These are phyloP conservation scores for Penicillium crustosum DNA, from an alignment of 2,329 filamentous ascomycete species.

Conservation along the genomic window DNA sequence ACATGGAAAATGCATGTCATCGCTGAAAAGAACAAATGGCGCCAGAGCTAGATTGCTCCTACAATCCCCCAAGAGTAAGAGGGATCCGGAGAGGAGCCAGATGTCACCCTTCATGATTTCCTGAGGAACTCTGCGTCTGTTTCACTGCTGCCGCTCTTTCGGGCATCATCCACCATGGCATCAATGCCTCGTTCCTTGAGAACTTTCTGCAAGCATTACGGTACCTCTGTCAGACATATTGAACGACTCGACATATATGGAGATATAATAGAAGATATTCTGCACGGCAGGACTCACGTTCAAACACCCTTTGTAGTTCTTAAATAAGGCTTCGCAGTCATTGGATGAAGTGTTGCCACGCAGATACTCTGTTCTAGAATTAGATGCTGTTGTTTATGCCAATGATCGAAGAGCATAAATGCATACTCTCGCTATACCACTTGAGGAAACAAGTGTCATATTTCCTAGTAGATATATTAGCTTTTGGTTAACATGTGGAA, in stretches of 20 bases:
- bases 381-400: conserved; percentile 7
- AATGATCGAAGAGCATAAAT: background rate
- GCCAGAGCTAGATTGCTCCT: background rate
- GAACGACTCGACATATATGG: background rate
- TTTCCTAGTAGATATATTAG: conserved; percentile 55
- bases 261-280: no score
- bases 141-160: conserved; percentile 77
- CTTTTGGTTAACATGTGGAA: background rate
- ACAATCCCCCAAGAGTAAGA: background rate
- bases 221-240: background rate
- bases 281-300: conserved; percentile 70
- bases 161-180: conserved; percentile 84
- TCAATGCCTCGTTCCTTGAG: conserved; percentile 90
- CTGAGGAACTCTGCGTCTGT: conserved; percentile 71
- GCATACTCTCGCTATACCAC: conserved; percentile 96
- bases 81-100: background rate
- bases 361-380: conserved; percentile 69
- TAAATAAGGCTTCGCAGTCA: conserved; percentile 83
- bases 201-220: conserved; percentile 62
- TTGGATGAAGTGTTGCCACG: conserved; percentile 78
- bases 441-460: conserved; percentile 98
- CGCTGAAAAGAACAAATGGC: conserved; percentile 5
- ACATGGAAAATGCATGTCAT: conserved; percentile 1
- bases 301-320: conserved; percentile 83
- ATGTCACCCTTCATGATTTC: conserved; percentile 20